Base-by-base conservation (phyloP, 2,329 filamentous ascomycete genomes). In the Xylaria hypoxylon region DNA sequence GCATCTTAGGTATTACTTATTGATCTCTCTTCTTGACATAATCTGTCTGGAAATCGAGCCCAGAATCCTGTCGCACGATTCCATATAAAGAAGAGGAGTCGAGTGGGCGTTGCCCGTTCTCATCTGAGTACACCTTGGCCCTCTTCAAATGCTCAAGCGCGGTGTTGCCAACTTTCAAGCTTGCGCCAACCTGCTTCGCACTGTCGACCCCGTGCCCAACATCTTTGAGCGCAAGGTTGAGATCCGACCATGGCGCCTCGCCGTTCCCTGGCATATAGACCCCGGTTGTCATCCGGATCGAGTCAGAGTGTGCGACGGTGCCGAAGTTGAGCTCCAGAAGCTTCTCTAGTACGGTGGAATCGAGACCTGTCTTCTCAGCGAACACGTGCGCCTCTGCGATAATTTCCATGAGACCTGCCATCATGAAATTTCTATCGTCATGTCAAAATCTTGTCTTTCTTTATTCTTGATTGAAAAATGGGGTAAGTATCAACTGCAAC, bases 51-150 rank as follows among this genome's bases (percentile, higher is more conserved):
- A 68, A 68, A 44, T 71, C 67, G 19, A 69, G 59, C 11, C 64
- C 69, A 2, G 67, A 66, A 45, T 69, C 62, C 40, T 71, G 59
- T 47, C 67, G 62, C 53, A 86, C 71, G 26, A 83, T 73, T 0
- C 84, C 85, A 74, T 83, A 87, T 72, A 86, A 78, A n/a, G 80
- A 80, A 10, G 81, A 84, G 10, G 83, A 85, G 73, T 86, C 85
- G 28, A 86, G 70, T 1, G 73, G 70, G 47, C 83, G 75, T 0
- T 68, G 75, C 5, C 70, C 74, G 19, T 74, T 76, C 13, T 73
- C 65, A 2, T 78, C 74, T 0, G 78, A 79, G 68, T 77, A 83
- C 1, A 42, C 52, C 31, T 78, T 82, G 0, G 84, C 84, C 62
- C 82, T 77, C 31, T 76, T 69, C 45, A 86, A 71, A 66, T 84